Base-by-base conservation (phyloP, 257 asterid genomes). In the Plantago elongata region DNA sequence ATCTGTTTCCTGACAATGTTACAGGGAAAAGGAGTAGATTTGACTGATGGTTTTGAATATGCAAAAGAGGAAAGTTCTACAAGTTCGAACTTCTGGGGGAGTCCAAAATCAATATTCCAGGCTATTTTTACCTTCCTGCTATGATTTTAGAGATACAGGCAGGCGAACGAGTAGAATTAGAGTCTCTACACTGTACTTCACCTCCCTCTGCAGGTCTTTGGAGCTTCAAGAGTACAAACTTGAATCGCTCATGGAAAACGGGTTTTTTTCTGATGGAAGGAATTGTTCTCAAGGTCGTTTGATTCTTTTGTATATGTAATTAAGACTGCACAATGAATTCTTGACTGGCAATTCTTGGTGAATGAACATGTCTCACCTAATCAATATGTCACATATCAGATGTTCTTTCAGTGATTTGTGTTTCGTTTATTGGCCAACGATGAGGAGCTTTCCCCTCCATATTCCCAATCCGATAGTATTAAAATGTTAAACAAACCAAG, bases 41-140 rank as follows among this genome's bases (percentile, higher is more conserved):
- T 72, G 56, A 69, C 75, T 15, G 76, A 82, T 55, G 81, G 77
- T 60, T 68, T 81, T 54, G 61, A 64, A 17, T 77, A 77, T 11
- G 81, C 81, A 64, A 74, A 82, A 62, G 80, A 67, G 72, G 82
- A 68, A 61, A 76, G 61, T 27, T 70, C 82, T 11, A 60, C 16
- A 1, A 37, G 66, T 48, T 70, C 46, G 1, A 80, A 77, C 17
- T 63, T 74, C 62, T 85, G 83, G 86, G 85, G 66, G 17, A 71
- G 67, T 72, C 84, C 84, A 9, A 84, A 86, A 68, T 79, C 89
- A 3, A 69, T 92, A 57, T 79, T 89, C 74, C 95, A 84, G 74
- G 98, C 98, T 67, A 79, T 92, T 38, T 71, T 73, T 63, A 79
- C 97, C 49, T 78, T 88, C 67, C 86, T 86, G 61, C 81, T 88